Evolutionary conservation across 768 basidiomycete genomes (phyloP), one percentile per base, ranked within the genome.

Genomic region (Coprinopsis cinerea): DNA sequence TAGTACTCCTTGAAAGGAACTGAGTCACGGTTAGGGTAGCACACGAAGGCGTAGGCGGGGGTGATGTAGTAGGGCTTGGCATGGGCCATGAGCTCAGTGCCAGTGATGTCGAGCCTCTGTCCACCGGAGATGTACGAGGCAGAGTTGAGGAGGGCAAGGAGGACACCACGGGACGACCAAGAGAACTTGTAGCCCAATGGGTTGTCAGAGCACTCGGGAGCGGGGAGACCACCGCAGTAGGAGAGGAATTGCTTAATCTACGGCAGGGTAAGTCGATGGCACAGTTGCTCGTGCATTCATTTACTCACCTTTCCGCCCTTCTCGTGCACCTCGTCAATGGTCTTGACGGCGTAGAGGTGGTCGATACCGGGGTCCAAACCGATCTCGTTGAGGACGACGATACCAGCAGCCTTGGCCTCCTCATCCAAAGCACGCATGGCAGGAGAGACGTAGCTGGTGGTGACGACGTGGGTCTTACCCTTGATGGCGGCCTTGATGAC

Each of bases 161-260:
- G 85, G 37, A 94, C 93, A 45, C 94, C 95, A 18, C 92, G 87
- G 6, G 93, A 89, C 5, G 92, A 95, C 96, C 96, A 98, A 30
- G 92, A 96, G 73, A 99, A 97, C 67, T 97, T 97, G 82, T 97
- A 99, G 10, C 95, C 95, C 49, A 98, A 85, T 2, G 96, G 93
- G 73, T 98, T 99, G 61, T 84, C 83, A 3, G 92, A 81, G 61
- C 86, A 86, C 59, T 91, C 85, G 5, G 92, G 90, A 0, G 93
- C 91, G 42, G 94, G 93, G 42, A 97, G 86, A 51, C 95, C 95
- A 62, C 94, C 93, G 56, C 95, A 98, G 78, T 92, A 96, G 0
- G 90, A 93, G 48, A 87, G 70, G 79, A 98, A 98, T 57, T 88
- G 73, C 62, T 89, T 93, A 69, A 95, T 75, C 88, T 91, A 54